phyloP scores from a whole-genome alignment of 179 eudicot species.

The Patellifolia procumbens region DNA sequence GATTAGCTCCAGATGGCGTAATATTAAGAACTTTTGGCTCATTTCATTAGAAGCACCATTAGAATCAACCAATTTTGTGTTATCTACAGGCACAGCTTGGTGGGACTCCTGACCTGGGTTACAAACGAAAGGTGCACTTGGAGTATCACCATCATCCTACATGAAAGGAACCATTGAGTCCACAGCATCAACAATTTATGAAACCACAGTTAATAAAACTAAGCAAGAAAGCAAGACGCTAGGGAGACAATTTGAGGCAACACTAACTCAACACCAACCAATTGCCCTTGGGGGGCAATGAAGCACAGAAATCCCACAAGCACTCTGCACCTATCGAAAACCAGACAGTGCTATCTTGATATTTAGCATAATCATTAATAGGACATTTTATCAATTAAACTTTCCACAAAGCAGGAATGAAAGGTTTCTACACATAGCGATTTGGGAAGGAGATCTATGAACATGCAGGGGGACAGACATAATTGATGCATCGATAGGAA shows the following conservation, averaged over 20 bases:
- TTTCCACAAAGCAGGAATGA: neutral
- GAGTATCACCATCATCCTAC: constrained; percentile 55
- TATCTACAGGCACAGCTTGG: constrained; percentile 30
- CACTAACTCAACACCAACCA: neutral
- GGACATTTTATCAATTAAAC: neutral
- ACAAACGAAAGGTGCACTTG: constrained; percentile 84
- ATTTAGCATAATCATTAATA: neutral
- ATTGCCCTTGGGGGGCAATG: neutral
- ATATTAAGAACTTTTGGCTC: constrained; percentile 24
- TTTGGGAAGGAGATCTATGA: no score
- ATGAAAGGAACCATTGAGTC: neutral
- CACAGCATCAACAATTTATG: neutral
- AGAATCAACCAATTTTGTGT: constrained; percentile 27
- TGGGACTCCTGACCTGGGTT: constrained; percentile 41
- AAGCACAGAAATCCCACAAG: neutral
- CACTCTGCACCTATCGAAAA: neutral
- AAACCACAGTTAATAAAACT: neutral
- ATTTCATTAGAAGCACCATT: constrained; percentile 26
- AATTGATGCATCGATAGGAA: neutral
- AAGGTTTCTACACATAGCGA: neutral
- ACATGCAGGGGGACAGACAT: no score
- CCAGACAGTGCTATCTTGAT: neutral
- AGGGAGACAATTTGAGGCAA: neutral
- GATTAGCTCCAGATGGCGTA: constrained; percentile 31
- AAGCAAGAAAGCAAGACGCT: neutral